Base-by-base conservation (phyloP, 1,139 yeast species). In the Diutina mesorugosa region DNA sequence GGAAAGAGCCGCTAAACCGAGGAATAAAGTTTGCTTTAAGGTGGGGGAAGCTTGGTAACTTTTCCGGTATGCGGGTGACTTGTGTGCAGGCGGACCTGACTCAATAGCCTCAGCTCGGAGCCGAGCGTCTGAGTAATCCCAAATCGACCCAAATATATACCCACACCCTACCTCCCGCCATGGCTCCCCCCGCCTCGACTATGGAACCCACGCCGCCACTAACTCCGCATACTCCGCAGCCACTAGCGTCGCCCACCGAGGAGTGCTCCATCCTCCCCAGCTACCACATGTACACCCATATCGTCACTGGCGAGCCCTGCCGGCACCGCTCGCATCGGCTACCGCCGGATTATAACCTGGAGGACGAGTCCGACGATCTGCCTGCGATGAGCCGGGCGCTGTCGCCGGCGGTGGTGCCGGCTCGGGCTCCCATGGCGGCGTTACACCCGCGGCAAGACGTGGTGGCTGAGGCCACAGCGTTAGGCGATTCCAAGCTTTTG, bases 181-280 rank as follows among this genome's bases (percentile, higher is more conserved):
- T 32, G 9, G 38, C 12, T 32, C 38, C 38, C 9, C 38, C 38
- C 2, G 14, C 41, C 41, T 5, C 12, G 2, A 35, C 14, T 12
- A 35, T 35, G 41, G 14, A 35, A 5, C 10, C 41, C n/a, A n/a
- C 14, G n/a, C 6, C 41, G 14, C 12, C 41, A 35, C 41, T 35
- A 35, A n/a, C 41, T 2, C 41, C 41, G 14, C 41, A 35, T 5
- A n/a, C 14, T n/a, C 26, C 26, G 26, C 41, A 35, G 41, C 14
- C 41, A 10, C 41, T 35, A 35, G 41, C 41, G 6, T n/a, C 41
- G 6, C n/a, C 41, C n/a, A 35, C 41, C 38, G 35, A 47, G 38
- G 51, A 47, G 12, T 47, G 51, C 18, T 50, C 53, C 21, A 50
- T 50, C n/a, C 45, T 50, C 16, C 53, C 53, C 21, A 50, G 53